Evolutionary conservation across 495 filamentous ascomycete species (phyloP), one percentile per base, ranked within the genome.

Genomic region (Daldinia grandis): DNA sequence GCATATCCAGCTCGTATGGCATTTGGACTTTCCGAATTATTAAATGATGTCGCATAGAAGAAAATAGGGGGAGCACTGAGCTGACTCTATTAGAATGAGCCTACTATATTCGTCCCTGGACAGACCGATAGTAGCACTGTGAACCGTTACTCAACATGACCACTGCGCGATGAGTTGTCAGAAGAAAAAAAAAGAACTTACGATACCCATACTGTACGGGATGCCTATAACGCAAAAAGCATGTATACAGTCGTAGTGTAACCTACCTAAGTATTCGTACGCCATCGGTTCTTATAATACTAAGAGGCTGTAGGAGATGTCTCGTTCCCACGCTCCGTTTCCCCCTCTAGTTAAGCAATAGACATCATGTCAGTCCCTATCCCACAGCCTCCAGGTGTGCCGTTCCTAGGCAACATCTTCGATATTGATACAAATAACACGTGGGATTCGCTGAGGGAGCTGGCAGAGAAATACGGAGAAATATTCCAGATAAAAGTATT

Each of bases 381-480:
- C 63, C 91, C 91, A 9, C 82, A 86, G 62, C 91, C 90, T 25
- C 86, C 87, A 17, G 89, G 89, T 5, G 67, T 92, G 17, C 91
- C 90, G 0, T 62, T 93, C 28, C 70, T 93, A 5, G 91, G 91
- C 0, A 93, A 93, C 73, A 74, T 92, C 40, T 85, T 87, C 33
- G 86, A 90, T 58, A 69, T 93, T 55, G 82, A 90, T 65, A 81
- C 85, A 1, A 84, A 78, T 50, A 86, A 92, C 57, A 87, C 88
- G 7, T 88, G 87, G 85, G 81, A 79, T 54, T 90, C 88, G 3
- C 81, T 93, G 14, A 85, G 86, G 74, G 83, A 85, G 12, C 79
- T 93, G 14, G 85, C 89, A 12, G 86, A 88, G 64, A 87, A 88
- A 65, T 90, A 92, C 73, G 89, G 89, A 65, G 86, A 89, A 59